Conservation (phyloP, 2,329 filamentous ascomycete species). For the Pyrenochaeta sp. region DNA sequence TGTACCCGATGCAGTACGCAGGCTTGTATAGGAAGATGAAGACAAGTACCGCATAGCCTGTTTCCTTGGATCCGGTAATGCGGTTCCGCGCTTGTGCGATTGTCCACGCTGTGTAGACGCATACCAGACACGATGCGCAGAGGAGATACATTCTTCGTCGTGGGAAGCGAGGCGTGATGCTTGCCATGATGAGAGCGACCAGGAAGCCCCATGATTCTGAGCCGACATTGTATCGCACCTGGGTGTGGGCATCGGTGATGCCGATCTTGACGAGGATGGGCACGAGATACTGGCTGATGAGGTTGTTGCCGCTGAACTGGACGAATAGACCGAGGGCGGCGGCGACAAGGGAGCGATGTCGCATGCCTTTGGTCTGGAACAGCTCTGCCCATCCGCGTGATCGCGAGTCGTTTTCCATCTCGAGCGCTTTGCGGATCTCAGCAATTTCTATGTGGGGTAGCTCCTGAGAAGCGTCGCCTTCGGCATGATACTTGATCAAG, state of each 20-base stretch:
- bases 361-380: constrained; percentile 69
- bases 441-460: constrained; percentile 72
- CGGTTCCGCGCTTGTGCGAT: constrained; percentile 61
- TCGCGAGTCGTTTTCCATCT: constrained; percentile 63
- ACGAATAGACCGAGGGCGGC: constrained; percentile 71
- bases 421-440: constrained; percentile 71
- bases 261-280: constrained; percentile 69
- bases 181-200: constrained; percentile 64
- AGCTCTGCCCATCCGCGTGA: constrained; percentile 67
- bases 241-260: constrained; percentile 57
- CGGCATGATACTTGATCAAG: constrained; percentile 71
- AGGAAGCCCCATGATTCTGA: constrained; percentile 68
- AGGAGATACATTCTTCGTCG: constrained; percentile 65
- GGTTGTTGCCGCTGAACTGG: constrained; percentile 71
- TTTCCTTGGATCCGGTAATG: constrained; percentile 39
- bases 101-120: constrained; percentile 50
- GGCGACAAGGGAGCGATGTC: constrained; percentile 69
- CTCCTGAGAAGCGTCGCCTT: constrained; percentile 61
- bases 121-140: constrained; percentile 46
- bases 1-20: constrained; percentile 66
- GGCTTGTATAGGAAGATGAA: constrained; percentile 63
- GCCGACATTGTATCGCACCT: constrained; percentile 60
- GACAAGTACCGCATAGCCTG: constrained; percentile 57
- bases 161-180: constrained; percentile 64
- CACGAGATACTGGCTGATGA: constrained; percentile 72